Base-by-base conservation (phyloP, 139 green algal species). In the Dunaliella primolecta region DNA sequence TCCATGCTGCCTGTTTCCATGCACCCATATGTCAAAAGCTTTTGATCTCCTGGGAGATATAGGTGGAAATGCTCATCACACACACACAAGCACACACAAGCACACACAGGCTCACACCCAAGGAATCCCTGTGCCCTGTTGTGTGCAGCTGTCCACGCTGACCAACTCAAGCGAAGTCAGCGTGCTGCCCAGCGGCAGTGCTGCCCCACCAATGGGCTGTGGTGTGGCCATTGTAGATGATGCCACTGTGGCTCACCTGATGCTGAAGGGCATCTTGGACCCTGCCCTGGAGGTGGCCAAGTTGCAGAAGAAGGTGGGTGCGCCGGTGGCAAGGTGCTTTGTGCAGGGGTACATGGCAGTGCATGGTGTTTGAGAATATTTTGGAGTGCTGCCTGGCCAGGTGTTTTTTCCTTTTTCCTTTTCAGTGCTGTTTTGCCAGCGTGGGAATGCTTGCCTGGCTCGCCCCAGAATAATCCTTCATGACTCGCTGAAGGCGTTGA, bases 261-360 rank as follows among this genome's bases (percentile, higher is more conserved):
- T 95, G 55, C 83, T 96, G 35, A 90, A 87, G 70, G 97, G 96
- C 85, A 88, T 98, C 34, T 87, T 99, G 84, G 97, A 99, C 84
- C 93, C 95, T 0, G 87, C 85, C 23, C 91, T 95, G 84, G 97
- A 99, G 92, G 84, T 98, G 2, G 90, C 90, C 34, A 98, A 97
- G 91, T 93, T 99, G 76, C 80, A 93, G 81, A 98, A 98, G 89
- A 95, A 97, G 89, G 70, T 93, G 81, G 36, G 85, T 70, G n/a
- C 37, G n/a, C n/a, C n/a, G n/a, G n/a, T n/a, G n/a, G n/a, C n/a
- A n/a, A n/a, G 2, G 30, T 37, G 79, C 30, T 56, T 11, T 46
- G 36, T 72, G 46, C n/a, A n/a, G 21, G 15, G 46, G 3, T 37
- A 11, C 2, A 36, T 83, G 79, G 79, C 3, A 36, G 36, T 25